Percentiles rank a stretch among this genome's conserved stretches.
These are phyloP conservation scores for Boletus sensibilis DNA, from an alignment of 768 basidiomycete genomes.

Conservation along the genomic window DNA sequence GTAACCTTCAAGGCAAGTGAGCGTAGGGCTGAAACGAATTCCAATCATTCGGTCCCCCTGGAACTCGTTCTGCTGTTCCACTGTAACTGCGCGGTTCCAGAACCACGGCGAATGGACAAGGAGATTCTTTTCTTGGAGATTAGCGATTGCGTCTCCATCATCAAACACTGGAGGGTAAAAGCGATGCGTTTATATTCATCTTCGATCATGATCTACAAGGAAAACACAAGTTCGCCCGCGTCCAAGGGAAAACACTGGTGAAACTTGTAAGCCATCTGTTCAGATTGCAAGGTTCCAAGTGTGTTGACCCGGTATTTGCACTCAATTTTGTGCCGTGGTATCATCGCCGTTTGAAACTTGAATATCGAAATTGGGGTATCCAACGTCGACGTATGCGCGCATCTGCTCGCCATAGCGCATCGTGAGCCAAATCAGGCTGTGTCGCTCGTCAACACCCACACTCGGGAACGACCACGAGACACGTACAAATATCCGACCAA, in stretches of 20 bases:
- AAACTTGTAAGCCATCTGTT: neutral
- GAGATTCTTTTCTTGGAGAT: neutral
- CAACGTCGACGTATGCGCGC: constrained; percentile 56
- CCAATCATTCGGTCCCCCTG: neutral
- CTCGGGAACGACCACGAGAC: neutral
- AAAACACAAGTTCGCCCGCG: neutral
- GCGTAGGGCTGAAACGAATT: neutral
- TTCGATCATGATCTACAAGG: neutral
- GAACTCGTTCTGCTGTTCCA: neutral
- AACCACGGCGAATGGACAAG: neutral
- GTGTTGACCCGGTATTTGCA: neutral
- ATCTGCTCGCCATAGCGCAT: constrained; percentile 58
- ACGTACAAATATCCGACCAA: constrained; percentile 56
- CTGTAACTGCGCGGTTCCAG: neutral
- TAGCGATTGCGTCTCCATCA: neutral
- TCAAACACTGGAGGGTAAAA: neutral
- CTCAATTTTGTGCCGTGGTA: neutral
- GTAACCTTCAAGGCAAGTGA: neutral
- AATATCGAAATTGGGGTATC: constrained; percentile 39
- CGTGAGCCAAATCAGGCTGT: constrained; percentile 50
- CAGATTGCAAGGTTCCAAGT: neutral
- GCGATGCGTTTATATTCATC: neutral
- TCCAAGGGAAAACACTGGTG: too few species aligned
- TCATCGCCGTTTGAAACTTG: neutral
- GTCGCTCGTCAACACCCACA: neutral